Conservation (phyloP, 179 eudicot species). For the Heliamphora pulchella region DNA sequence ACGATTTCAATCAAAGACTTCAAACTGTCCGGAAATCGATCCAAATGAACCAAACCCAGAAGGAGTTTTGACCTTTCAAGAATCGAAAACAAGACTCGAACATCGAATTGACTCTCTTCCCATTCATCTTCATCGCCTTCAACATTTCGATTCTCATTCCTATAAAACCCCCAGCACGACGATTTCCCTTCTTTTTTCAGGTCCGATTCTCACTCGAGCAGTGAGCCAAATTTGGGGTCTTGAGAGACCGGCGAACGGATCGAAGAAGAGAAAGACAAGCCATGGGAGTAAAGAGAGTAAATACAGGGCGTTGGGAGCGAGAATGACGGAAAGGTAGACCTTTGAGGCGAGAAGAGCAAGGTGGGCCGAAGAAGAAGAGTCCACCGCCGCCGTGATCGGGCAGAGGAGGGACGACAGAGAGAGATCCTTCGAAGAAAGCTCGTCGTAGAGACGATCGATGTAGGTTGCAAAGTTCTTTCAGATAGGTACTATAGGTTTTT, state of each 20-base stretch:
- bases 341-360: conserved; percentile 48
- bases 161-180: conserved; percentile 20
- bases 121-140: conserved; percentile 14
- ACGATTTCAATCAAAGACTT: conserved; percentile 68
- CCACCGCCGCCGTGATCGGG: conserved; percentile 59
- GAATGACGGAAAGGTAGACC: conserved; percentile 57
- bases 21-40: conserved; percentile 76
- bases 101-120: conserved; percentile 45
- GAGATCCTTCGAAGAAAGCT: conserved; percentile 40
- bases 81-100: conserved; percentile 42
- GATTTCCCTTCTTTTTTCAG: conserved; percentile 27
- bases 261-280: conserved; percentile 70
- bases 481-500: no score
- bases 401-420: conserved; percentile 38
- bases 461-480: no score
- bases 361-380: conserved; percentile 41
- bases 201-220: conserved; percentile 12
- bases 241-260: conserved; percentile 49
- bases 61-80: conserved; percentile 59
- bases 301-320: conserved; percentile 63
- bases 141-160: conserved; percentile 26
- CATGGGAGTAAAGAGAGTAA: conserved; percentile 77
- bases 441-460: conserved; percentile 36
- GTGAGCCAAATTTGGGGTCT: conserved; percentile 22
- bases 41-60: conserved; percentile 64